Evolutionary conservation across 441 rosid genomes (phyloP).

Genomic region (Erodium moschatum): DNA sequence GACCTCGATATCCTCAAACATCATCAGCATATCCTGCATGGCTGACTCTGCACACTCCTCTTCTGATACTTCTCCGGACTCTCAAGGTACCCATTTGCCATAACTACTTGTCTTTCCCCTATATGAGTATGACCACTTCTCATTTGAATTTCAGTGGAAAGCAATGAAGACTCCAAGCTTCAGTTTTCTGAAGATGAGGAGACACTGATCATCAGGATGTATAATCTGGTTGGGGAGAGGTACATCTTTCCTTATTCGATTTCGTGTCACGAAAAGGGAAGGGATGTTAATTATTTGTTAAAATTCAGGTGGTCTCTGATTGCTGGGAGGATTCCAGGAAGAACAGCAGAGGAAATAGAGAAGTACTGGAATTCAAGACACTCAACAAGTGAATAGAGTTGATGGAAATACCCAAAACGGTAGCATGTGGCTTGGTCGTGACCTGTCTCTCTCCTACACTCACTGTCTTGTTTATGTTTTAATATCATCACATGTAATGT

Average conservation of each 20-base stretch:
- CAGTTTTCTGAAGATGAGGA: constrained; percentile 38
- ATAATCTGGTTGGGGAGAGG: constrained; percentile 37
- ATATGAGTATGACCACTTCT: no score
- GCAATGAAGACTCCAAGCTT: constrained; percentile 25
- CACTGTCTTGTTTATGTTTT: not conserved
- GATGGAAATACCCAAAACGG: no score
- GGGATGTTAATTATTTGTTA: not conserved
- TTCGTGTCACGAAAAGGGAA: not conserved
- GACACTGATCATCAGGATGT: constrained; percentile 35
- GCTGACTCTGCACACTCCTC: constrained; percentile 31
- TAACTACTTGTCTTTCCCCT: not conserved
- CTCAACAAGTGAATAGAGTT: constrained; percentile 21
- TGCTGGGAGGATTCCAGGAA: constrained; percentile 31
- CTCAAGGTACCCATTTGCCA: not conserved
- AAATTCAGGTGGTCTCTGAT: constrained; percentile 19
- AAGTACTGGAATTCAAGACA: constrained; percentile 27
- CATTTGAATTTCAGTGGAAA: constrained; percentile 12
- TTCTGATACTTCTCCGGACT: constrained; percentile 17
- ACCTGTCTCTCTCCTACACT: not conserved
- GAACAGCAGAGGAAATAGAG: constrained; percentile 31
- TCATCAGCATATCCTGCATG: constrained; percentile 21
- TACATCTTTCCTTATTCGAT: not conserved
- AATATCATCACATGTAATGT: no score
- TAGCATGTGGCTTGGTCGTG: not conserved
- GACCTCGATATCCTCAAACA: no score